Evolutionary conservation across 192 early-diverging fungal species (phyloP).

Genomic region (Phlyctochytrium arcticum): DNA sequence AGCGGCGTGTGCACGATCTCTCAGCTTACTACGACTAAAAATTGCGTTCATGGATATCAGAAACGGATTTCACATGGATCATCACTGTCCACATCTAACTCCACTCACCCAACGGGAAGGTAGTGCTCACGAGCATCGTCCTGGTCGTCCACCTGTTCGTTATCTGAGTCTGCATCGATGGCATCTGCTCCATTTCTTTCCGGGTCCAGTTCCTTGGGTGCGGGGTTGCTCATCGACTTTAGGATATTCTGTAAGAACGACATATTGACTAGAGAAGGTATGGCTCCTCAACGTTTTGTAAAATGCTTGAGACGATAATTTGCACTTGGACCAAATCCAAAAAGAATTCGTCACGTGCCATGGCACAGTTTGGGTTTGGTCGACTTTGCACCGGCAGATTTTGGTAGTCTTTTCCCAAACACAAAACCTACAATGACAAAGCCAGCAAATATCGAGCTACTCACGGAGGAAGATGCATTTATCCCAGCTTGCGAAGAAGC

Average conservation of each 20-base stretch:
- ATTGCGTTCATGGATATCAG: background rate
- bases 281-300: no score
- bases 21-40: conserved; percentile 19
- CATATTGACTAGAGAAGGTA: background rate
- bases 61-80: background rate
- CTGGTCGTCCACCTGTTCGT: conserved; percentile 2
- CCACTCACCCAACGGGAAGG: conserved; percentile 30
- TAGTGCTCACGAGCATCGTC: conserved; percentile 30
- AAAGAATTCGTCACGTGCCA: conserved; percentile 3
- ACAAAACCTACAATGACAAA: background rate
- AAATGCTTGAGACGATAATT: background rate
- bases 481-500: conserved; percentile 44
- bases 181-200: conserved; percentile 28
- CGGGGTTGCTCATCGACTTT: conserved; percentile 34
- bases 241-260: conserved; percentile 23
- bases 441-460: no score
- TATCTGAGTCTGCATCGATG: background rate
- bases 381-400: background rate
- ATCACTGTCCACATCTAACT: background rate
- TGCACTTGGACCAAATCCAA: background rate
- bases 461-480: conserved; percentile 47
- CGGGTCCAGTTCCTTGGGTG: conserved; percentile 37
- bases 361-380: background rate
- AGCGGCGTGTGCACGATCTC: conserved; percentile 14
- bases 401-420: background rate